Base-by-base conservation (phyloP, 805 yeast species). In the Yarrowia deformans region DNA sequence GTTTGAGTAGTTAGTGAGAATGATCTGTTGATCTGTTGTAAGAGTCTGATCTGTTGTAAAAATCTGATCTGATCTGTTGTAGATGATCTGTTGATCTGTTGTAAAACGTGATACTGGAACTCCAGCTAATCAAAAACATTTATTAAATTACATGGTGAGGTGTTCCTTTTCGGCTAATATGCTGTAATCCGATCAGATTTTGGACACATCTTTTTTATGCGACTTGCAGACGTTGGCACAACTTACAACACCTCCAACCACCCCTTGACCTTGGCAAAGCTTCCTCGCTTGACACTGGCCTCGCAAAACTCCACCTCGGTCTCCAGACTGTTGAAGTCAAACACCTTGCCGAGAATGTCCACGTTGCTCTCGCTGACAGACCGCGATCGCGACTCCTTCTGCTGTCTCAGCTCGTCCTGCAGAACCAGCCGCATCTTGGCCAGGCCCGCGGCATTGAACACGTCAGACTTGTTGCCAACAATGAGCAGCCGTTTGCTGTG, bases 391-490 rank as follows among this genome's bases (percentile, higher is more conserved):
- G 68, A 63, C 48, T 63, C 68, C 39, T 63, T 63, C 39, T 63
- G 68, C 23, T 48, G 56, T 29, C 56, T 7, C 48, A 63, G 48
- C 18, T 63, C 68, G 18, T 63, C 56, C n/a, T 37, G 37, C 13
- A 63, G 56, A 10, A 63, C 32, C 29, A 48, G 56, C 7, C 37
- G 23, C 56, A 63, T 37, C 12, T 63, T 63, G 8, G 68, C 56
- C 35, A 63, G 19, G 5, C 68, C 56, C 19, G 56, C 68, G 1
- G 68, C 85, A 71, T 92, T 91, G 80, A 95, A 95, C 48, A 88
- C 84, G 74, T 95, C 98, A 66, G 85, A 84, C 77, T 94, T 94
- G 80, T 94, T 94, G 71, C 95, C 88, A 18, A 93, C 95, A 70
- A 95, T 79, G 54, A 93, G 81, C 50, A 92, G 79, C 60, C 84